Percentiles rank a stretch among this genome's conserved stretches.
These are phyloP conservation scores for Pestalotiopsis sp. DNA, from an alignment of 2,329 filamentous ascomycete species.

Conservation along the genomic window DNA sequence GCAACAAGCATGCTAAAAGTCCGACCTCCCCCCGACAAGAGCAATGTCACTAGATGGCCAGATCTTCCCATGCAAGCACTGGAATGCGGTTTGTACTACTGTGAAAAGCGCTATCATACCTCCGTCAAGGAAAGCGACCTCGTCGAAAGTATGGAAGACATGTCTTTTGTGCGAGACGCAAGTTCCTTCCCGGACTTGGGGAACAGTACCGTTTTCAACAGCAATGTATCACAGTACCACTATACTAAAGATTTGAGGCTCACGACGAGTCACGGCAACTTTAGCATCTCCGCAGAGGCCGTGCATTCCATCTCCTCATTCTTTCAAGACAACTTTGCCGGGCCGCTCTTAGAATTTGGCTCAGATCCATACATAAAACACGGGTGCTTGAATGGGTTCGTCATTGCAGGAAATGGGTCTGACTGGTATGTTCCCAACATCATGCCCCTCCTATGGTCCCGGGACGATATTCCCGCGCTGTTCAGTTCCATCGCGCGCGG, in stretches of 20 bases:
- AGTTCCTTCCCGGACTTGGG: no score
- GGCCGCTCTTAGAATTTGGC: not conserved
- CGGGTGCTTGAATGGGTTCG: not conserved
- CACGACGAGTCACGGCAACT: not conserved
- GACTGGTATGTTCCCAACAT: not conserved
- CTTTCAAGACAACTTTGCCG: not conserved
- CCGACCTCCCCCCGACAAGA: not conserved
- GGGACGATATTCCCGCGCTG: not conserved
- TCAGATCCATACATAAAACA: not conserved
- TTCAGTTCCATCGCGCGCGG: slow-evolving; percentile 1
- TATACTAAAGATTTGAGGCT: not conserved
- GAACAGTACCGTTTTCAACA: no score
- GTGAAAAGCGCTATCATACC: not conserved
- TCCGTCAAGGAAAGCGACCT: not conserved
- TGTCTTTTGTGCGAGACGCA: not conserved
- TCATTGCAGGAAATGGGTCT: not conserved
- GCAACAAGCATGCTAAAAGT: not conserved
- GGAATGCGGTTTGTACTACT: slow-evolving; percentile 8
- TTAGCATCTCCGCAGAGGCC: not conserved
- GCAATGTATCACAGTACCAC: no score
- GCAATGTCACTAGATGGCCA: not conserved
- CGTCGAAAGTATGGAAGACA: not conserved
- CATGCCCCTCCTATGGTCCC: not conserved
- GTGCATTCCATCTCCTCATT: not conserved
- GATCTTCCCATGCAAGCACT: not conserved